phyloP scores from a whole-genome alignment of 2,329 filamentous ascomycete species.

The Ophiostoma ulmi region DNA sequence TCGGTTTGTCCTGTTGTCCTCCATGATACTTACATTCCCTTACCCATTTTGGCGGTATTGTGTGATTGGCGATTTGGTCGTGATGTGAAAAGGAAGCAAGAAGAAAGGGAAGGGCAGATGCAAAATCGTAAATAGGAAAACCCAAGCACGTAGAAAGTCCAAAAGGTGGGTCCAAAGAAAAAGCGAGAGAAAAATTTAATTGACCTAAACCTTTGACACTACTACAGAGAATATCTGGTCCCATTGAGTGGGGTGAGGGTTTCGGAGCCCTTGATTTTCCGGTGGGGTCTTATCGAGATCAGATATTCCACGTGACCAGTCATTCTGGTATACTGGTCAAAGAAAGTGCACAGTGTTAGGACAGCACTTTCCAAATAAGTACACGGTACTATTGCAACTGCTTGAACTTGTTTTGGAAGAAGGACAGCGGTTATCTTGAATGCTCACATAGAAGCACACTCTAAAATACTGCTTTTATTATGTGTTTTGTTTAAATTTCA shows the following conservation, averaged over 20 bases:
- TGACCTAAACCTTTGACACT: not conserved
- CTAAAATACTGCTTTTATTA: no score
- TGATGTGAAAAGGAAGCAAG: conserved; percentile 29
- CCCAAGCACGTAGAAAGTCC: not conserved
- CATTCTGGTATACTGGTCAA: not conserved
- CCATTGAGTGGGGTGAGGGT: conserved; percentile 19
- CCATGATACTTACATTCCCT: conserved; percentile 48
- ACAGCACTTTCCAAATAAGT: not conserved
- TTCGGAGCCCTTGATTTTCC: conserved; percentile 18
- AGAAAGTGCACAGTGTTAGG: not conserved
- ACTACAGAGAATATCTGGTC: no score
- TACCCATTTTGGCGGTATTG: conserved; percentile 43
- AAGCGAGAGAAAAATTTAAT: conserved; percentile 17
- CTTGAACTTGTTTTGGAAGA: no score
- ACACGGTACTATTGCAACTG: not conserved
- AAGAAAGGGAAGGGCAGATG: conserved; percentile 12
- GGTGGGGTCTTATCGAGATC: not conserved
- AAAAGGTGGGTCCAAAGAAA: conserved; percentile 10
- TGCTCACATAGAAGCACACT: not conserved
- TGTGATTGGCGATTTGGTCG: conserved; percentile 34
- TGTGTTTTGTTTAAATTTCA: no score
- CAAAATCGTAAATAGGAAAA: conserved; percentile 8
- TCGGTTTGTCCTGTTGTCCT: not conserved
- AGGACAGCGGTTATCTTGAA: not conserved
- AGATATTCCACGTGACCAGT: not conserved